Evolutionary conservation across 495 filamentous ascomycete species (phyloP).

Genomic region (Penicillium taxi): DNA sequence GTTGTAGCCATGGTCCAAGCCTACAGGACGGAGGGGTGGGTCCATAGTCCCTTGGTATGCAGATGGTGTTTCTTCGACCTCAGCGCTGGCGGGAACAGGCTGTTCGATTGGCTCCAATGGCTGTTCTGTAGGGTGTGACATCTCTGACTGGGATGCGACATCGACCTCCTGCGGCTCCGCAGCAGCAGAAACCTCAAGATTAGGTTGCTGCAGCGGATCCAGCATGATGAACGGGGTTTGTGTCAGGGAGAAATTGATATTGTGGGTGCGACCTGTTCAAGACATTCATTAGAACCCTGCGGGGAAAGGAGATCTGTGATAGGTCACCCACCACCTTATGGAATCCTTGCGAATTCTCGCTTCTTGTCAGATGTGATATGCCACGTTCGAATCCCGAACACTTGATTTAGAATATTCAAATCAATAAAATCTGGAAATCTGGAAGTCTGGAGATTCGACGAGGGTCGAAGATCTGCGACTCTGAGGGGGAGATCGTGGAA

Average conservation of each 20-base stretch:
- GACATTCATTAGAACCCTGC: constrained; percentile 10
- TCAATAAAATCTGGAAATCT: too few relatives aligned
- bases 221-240: constrained; percentile 9
- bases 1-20: constrained; percentile 32
- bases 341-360: too few relatives aligned
- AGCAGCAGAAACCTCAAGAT: constrained; percentile 15
- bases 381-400: too few relatives aligned
- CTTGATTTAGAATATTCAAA: too few relatives aligned
- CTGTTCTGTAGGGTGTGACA: constrained; percentile 13
- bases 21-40: background rate
- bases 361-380: too few relatives aligned
- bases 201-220: constrained; percentile 24
- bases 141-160: constrained; percentile 5
- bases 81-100: constrained; percentile 16
- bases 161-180: constrained; percentile 23
- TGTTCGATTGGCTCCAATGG: constrained; percentile 9
- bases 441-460: too few relatives aligned
- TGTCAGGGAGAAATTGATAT: background rate
- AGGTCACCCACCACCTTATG: constrained; percentile 6
- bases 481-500: background rate
- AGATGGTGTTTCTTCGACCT: constrained; percentile 26
- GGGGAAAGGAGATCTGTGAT: constrained; percentile 17
- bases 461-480: background rate
- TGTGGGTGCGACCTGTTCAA: constrained; percentile 8
- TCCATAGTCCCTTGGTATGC: constrained; percentile 23